Evolutionary conservation across 2,329 filamentous ascomycete genomes (phyloP).

Genomic region (Colletotrichum eremochloae): DNA sequence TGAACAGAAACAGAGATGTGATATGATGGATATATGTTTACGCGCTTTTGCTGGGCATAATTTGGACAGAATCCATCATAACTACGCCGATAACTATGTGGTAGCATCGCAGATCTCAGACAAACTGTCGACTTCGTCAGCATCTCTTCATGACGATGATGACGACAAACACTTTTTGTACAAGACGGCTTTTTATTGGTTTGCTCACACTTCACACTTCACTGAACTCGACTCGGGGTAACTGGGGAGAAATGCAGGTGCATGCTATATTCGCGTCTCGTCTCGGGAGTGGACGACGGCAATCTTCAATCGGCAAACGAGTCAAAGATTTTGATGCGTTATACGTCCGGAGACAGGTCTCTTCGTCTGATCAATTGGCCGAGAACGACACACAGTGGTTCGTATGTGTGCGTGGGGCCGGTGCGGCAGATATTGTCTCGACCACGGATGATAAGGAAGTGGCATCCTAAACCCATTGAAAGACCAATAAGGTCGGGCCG

Average conservation of each 20-base stretch:
- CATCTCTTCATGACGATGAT: too few species aligned
- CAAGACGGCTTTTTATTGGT: neutral
- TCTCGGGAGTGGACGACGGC: slow-evolving; percentile 25
- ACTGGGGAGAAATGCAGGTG: slow-evolving; percentile 21
- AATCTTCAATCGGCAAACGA: slow-evolving; percentile 18
- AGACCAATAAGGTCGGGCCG: neutral
- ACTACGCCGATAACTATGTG: neutral
- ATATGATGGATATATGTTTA: slow-evolving; percentile 24
- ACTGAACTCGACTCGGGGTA: slow-evolving; percentile 5
- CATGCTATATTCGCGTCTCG: slow-evolving; percentile 12
- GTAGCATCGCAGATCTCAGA: neutral
- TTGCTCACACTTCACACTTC: neutral
- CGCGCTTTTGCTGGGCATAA: neutral
- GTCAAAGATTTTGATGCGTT: neutral
- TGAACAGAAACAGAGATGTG: slow-evolving; percentile 1
- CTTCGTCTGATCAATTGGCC: neutral
- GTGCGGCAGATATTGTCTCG: neutral
- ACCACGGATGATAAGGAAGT: neutral
- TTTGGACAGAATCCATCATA: neutral
- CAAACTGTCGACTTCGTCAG: neutral
- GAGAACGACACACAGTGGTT: neutral
- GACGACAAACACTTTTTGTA: neutral
- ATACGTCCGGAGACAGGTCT: neutral
- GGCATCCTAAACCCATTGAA: neutral
- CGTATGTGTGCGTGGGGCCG: slow-evolving; percentile 9